Percentiles rank a stretch among this genome's conserved stretches.
Evolutionary conservation across 768 basidiomycete species (phyloP).

Genomic region (Krasilnikovozyma curviuscula): DNA sequence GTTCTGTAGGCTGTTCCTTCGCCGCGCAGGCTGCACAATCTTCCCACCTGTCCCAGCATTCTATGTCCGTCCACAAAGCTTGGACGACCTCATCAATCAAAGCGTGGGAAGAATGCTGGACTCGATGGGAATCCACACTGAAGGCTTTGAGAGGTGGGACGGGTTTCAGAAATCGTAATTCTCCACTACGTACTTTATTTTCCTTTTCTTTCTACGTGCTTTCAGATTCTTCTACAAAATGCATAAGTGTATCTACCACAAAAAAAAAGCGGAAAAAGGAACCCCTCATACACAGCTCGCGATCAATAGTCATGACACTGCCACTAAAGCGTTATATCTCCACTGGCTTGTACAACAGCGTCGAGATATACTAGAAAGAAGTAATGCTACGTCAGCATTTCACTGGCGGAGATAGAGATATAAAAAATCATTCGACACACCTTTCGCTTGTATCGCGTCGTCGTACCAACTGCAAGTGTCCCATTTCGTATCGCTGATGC

Average conservation of each 20-base stretch:
- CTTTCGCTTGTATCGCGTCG: slow-evolving; percentile 80
- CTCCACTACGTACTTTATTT: no score
- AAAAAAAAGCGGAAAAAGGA: no score
- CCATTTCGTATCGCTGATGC: slow-evolving; percentile 90
- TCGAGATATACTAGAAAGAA: slow-evolving; percentile 1
- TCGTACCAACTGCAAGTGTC: slow-evolving; percentile 77
- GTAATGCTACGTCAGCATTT: neutral
- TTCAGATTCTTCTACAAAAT: no score
- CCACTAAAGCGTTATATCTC: slow-evolving; percentile 9
- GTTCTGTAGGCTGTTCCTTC: slow-evolving; percentile 1
- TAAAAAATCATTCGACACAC: slow-evolving; percentile 29
- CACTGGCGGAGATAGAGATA: slow-evolving; percentile 3
- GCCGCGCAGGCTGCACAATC: slow-evolving; percentile 1
- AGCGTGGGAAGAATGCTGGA: slow-evolving; percentile 1
- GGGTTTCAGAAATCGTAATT: neutral
- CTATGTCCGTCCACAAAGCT: neutral
- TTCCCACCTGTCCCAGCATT: slow-evolving; percentile 4
- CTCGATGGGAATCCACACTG: neutral
- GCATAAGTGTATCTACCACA: no score
- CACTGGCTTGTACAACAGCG: slow-evolving; percentile 9
- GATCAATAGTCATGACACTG: no score
- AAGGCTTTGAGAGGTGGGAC: slow-evolving; percentile 4
- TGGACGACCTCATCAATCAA: slow-evolving; percentile 5
- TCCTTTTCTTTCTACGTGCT: no score
- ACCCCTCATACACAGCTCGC: no score